phyloP scores from a whole-genome alignment of 495 filamentous ascomycete species.

The Penicillium dipodomyicola region DNA sequence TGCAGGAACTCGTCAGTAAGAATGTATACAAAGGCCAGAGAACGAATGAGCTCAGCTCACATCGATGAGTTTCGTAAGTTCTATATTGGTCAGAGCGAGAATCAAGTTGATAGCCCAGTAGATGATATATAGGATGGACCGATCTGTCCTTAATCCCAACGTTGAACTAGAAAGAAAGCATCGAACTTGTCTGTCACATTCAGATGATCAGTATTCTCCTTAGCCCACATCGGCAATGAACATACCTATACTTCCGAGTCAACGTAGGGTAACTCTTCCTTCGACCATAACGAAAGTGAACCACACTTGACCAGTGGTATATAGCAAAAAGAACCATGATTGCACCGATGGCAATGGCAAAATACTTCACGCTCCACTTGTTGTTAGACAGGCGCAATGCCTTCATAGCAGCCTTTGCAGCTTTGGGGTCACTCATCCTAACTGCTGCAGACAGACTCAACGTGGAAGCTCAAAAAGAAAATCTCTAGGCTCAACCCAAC shows the following conservation, averaged over 20 bases:
- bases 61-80: neutral
- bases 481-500: neutral
- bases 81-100: constrained; percentile 40
- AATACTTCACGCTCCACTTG: constrained; percentile 36
- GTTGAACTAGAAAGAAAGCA: constrained; percentile 4
- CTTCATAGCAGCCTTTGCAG: constrained; percentile 4
- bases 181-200: neutral
- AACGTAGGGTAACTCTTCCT: neutral
- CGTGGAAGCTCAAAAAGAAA: neutral
- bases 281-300: constrained; percentile 8
- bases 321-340: constrained; percentile 53
- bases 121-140: constrained; percentile 44
- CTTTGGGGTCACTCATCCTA: constrained; percentile 7
- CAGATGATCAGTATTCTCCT: neutral
- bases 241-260: constrained; percentile 4
- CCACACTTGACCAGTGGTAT: constrained; percentile 44
- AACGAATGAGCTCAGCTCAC: neutral
- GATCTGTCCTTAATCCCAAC: constrained; percentile 28
- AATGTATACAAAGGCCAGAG: neutral
- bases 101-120: constrained; percentile 53
- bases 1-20: neutral
- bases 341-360: constrained; percentile 43
- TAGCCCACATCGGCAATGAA: neutral
- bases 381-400: constrained; percentile 25
- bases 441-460: neutral